Conservation (phyloP, 176 grass and related monocot species). For the Bonia amplexicaulis region DNA sequence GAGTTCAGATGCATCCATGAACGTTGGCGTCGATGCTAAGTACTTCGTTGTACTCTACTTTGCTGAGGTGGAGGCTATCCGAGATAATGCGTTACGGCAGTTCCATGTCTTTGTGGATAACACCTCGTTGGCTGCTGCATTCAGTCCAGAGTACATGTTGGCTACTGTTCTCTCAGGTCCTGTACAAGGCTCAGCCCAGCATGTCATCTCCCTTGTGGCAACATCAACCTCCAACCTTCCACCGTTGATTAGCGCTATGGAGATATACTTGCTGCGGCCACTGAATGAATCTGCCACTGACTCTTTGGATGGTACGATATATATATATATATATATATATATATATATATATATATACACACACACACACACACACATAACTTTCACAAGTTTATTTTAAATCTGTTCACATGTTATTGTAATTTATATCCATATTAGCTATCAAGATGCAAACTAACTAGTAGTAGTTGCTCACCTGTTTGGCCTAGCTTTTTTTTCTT, state of each 20-base stretch:
- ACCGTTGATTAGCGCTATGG: constrained; percentile 36
- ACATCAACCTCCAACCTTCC: constrained; percentile 12
- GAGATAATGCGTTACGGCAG: not conserved
- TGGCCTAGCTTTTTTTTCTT: too few relatives aligned
- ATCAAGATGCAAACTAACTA: too few relatives aligned
- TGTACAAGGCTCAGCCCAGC: not conserved
- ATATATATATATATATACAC: too few relatives aligned
- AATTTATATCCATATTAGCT: too few relatives aligned
- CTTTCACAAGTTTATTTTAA: too few relatives aligned
- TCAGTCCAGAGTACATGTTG: constrained; percentile 1
- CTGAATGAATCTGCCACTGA: constrained; percentile 7
- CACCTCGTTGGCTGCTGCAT: not conserved
- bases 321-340: too few relatives aligned
- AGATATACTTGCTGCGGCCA: constrained; percentile 26
- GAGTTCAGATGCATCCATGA: constrained; percentile 5
- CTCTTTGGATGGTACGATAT: not conserved
- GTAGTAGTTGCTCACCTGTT: too few relatives aligned
- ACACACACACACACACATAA: too few relatives aligned
- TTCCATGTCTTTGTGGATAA: constrained; percentile 34
- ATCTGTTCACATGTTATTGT: too few relatives aligned
- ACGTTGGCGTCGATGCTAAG: not conserved
- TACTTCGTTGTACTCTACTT: constrained; percentile 22
- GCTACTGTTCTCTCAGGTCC: not conserved
- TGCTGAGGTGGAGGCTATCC: constrained; percentile 5
- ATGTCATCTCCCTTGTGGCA: not conserved